Evolutionary conservation across 345 rosid species (phyloP).

Genomic region (Syzygium grande): DNA sequence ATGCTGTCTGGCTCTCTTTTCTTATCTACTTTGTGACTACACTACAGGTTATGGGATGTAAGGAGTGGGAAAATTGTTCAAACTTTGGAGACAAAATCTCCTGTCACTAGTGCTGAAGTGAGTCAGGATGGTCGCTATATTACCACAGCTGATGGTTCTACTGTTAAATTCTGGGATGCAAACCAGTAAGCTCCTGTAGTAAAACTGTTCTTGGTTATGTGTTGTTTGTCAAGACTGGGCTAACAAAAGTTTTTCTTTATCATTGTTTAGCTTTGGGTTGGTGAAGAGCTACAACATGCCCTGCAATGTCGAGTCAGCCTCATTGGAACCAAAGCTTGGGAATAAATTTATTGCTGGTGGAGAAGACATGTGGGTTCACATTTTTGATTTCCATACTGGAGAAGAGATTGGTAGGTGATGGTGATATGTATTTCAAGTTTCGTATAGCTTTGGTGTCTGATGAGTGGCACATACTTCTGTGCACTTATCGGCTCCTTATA

Average conservation of each 20-base stretch:
- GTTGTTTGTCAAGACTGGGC: neutral
- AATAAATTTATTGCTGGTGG: slow-evolving; percentile 85
- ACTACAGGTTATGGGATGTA: slow-evolving; percentile 75
- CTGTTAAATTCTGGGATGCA: slow-evolving; percentile 96
- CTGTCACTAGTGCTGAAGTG: slow-evolving; percentile 95
- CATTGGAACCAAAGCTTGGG: slow-evolving; percentile 73
- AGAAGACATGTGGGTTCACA: slow-evolving; percentile 86
- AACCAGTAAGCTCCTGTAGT: slow-evolving; percentile 58
- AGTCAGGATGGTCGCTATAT: slow-evolving; percentile 91
- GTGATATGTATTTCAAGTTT: neutral
- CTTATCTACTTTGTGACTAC: neutral
- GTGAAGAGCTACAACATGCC: slow-evolving; percentile 92
- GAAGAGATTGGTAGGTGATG: slow-evolving; percentile 51
- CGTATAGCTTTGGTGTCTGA: neutral
- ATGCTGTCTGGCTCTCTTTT: neutral
- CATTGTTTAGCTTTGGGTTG: slow-evolving; percentile 59
- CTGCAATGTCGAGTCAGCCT: slow-evolving; percentile 64
- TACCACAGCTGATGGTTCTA: slow-evolving; percentile 89
- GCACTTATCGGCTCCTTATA: neutral
- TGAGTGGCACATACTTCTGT: neutral
- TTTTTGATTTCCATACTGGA: slow-evolving; percentile 76
- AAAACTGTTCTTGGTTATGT: neutral
- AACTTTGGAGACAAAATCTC: slow-evolving; percentile 72
- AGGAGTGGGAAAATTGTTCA: slow-evolving; percentile 82
- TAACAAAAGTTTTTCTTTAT: neutral